Base-by-base conservation (phyloP, 345 rosid genomes). In the Arabidopsis thaliana region DNA sequence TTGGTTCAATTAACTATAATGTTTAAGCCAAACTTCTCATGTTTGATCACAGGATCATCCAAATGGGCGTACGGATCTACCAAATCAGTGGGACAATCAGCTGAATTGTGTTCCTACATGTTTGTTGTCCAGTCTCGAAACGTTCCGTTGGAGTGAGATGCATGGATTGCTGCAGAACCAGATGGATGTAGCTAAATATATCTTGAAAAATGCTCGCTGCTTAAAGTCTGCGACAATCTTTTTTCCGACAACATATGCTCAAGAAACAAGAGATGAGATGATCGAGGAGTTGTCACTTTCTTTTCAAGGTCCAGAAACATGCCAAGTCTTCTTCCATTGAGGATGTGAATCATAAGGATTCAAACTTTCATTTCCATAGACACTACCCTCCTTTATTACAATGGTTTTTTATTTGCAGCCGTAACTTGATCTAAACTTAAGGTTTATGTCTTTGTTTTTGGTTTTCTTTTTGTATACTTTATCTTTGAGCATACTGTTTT, bases 121-220 rank as follows among this genome's bases (percentile, higher is more conserved):
- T 16, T 46, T 46, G 51, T 46, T 46, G 24, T 46, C 51, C 4
- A 46, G 51, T 6, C 10, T 46, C 10, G 51, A 46, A 7, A 46
- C 51, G 2, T 16, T 46, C 51, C 16, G 1, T 4, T 46, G 51
- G 51, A 46, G 1, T 16, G 51, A 14, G 9, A 46, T 46, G 24
- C 16, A 2, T 16, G 51, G 10, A 20, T 46, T 46, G 23, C 20
- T 46, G 23, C 20, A 20, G 10, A 46, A 16, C 24, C 24, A 46
- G 51, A 46, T 46, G 24, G 51, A 46, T 46, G 51, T 46, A 24
- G 51, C 51, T 16, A 46, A 46, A 46, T 46, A 46, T 16, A 46
- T 46, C 24, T 16, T 46, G 51, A 46, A 24, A 46, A 46, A 46
- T 46, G 51, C 24, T 16, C 10, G 4, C 16, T 46, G 51, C 51